phyloP scores from a whole-genome alignment of 257 asterid species.

The Lantana camara region DNA sequence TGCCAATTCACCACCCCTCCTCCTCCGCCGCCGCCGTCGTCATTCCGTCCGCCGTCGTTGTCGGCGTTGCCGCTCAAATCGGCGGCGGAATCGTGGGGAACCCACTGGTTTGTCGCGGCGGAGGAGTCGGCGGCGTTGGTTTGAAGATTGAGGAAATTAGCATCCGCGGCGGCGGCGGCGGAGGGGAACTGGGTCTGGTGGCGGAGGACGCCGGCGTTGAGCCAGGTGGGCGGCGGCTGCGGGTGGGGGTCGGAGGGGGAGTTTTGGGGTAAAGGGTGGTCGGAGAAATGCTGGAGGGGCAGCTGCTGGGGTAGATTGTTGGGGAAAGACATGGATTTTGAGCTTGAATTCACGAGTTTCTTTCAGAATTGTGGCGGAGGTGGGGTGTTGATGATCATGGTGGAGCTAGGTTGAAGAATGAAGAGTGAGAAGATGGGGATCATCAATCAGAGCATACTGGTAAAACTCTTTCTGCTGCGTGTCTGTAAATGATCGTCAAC shows the following conservation, averaged over 20 bases:
- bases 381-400: no score
- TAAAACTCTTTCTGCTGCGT: neutral
- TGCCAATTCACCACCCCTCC: conserved; percentile 64
- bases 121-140: conserved; percentile 46
- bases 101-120: conserved; percentile 44
- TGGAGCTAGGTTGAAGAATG: no score
- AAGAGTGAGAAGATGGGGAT: neutral
- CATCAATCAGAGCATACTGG: neutral
- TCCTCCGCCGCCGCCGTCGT: conserved; percentile 34
- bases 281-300: conserved; percentile 59
- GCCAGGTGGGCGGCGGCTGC: conserved; percentile 54
- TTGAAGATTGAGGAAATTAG: conserved; percentile 62
- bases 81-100: conserved; percentile 45
- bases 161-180: conserved; percentile 29
- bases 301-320: conserved; percentile 62
- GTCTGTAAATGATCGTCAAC: conserved; percentile 4
- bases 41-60: conserved; percentile 1
- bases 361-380: neutral
- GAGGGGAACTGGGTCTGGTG: conserved; percentile 42
- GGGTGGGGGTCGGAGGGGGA: conserved; percentile 31
- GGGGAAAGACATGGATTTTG: conserved; percentile 48
- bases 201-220: conserved; percentile 56
- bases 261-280: conserved; percentile 35
- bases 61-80: conserved; percentile 32
- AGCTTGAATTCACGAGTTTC: neutral